These are phyloP conservation scores for Helianthus annuus DNA, from an alignment of 129 eudicot species.

Conservation along the genomic window DNA sequence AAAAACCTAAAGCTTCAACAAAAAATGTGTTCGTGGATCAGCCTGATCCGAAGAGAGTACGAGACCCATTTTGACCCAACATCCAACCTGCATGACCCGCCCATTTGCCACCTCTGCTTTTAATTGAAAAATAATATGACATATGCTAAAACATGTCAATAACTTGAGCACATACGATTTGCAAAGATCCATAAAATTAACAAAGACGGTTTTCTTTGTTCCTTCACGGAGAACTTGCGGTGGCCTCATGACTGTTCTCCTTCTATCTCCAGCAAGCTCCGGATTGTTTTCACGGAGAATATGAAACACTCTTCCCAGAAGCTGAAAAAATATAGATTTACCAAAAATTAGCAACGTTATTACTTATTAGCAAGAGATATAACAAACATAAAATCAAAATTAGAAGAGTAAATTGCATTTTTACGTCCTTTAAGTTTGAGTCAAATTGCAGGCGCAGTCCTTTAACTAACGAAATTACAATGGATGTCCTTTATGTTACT, in stretches of 20 bases:
- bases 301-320: conserved; percentile 65
- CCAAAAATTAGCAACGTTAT: background rate
- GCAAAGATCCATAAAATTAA: conserved; percentile 83
- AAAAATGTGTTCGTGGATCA: background rate
- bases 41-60: background rate
- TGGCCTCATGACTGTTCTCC: conserved; percentile 87
- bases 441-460: no score
- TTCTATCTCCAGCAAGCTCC: conserved; percentile 83
- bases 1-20: background rate
- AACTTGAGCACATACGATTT: conserved; percentile 49
- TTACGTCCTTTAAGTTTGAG: no score
- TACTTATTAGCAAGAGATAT: background rate
- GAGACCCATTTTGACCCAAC: background rate
- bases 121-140: background rate
- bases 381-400: background rate
- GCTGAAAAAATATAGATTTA: conserved; percentile 39
- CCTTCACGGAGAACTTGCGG: conserved; percentile 95
- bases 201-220: conserved; percentile 89
- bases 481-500: no score
- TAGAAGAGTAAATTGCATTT: no score
- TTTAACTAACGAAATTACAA: no score
- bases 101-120: background rate
- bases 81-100: background rate
- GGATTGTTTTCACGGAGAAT: conserved; percentile 89
- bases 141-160: background rate